phyloP scores from a whole-genome alignment of 768 basidiomycete species.

The Phylloporus sp. region DNA sequence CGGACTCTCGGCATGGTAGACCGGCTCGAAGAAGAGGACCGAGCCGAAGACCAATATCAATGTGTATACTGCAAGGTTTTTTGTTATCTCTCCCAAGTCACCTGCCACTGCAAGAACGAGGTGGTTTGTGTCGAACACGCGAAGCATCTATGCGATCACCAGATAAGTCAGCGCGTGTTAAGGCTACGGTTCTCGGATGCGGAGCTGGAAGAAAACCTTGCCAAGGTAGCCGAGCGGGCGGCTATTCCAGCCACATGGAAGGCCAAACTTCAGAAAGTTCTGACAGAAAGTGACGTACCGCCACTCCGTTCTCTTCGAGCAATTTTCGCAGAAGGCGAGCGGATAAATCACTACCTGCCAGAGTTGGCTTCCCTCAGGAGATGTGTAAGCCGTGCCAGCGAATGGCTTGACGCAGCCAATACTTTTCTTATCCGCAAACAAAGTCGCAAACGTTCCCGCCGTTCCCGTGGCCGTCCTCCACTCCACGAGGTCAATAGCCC shows the following conservation, averaged over 20 bases:
- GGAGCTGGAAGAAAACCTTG: slow-evolving; percentile 64
- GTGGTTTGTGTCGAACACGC: slow-evolving; percentile 87
- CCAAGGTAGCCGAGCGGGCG: slow-evolving; percentile 67
- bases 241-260: slow-evolving; percentile 74
- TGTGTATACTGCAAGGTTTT: slow-evolving; percentile 91
- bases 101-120: slow-evolving; percentile 71
- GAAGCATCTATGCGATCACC: slow-evolving; percentile 68
- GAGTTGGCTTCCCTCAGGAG: slow-evolving; percentile 71
- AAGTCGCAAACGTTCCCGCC: slow-evolving; percentile 70
- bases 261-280: slow-evolving; percentile 58
- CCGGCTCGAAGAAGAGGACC: slow-evolving; percentile 71
- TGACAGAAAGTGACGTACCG: slow-evolving; percentile 70
- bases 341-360: slow-evolving; percentile 69
- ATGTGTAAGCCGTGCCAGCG: slow-evolving; percentile 76
- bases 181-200: slow-evolving; percentile 81
- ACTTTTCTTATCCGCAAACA: slow-evolving; percentile 76
- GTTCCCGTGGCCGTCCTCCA: slow-evolving; percentile 54
- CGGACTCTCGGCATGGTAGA: slow-evolving; percentile 62
- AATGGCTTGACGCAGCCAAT: slow-evolving; percentile 86
- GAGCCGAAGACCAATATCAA: slow-evolving; percentile 92
- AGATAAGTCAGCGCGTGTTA: slow-evolving; percentile 53
- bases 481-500: slow-evolving; percentile 39
- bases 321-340: slow-evolving; percentile 85
- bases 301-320: slow-evolving; percentile 73
- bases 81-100: slow-evolving; percentile 92